Conservation (phyloP, 805 yeast species). For the Candida oleophila region DNA sequence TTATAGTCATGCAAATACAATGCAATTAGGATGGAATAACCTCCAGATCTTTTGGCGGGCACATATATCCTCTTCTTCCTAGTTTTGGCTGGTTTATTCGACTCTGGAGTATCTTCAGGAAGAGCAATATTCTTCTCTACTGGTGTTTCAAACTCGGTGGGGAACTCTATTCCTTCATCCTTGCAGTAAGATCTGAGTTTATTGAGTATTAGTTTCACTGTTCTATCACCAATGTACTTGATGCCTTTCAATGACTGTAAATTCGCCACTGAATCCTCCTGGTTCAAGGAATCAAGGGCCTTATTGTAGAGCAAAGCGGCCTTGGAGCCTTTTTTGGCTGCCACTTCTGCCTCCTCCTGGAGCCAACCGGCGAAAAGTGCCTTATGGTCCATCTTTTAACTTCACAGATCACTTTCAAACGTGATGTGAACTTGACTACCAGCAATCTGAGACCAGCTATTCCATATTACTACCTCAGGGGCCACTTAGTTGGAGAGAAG, state of each 20-base stretch:
- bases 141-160: slow-evolving; percentile 29
- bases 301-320: slow-evolving; percentile 50
- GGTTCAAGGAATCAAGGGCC: slow-evolving; percentile 54
- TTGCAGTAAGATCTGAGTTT: slow-evolving; percentile 54
- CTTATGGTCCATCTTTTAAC: slow-evolving; percentile 38
- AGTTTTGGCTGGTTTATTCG: slow-evolving; percentile 10
- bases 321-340: slow-evolving; percentile 50
- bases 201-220: slow-evolving; percentile 49
- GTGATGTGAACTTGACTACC: too few species aligned
- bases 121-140: slow-evolving; percentile 8
- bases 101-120: background rate
- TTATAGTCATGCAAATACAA: slow-evolving; percentile 49
- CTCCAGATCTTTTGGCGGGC: slow-evolving; percentile 78
- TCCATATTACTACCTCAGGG: too few species aligned
- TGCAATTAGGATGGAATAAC: slow-evolving; percentile 74
- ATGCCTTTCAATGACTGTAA: slow-evolving; percentile 61
- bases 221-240: slow-evolving; percentile 71
- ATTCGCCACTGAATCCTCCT: slow-evolving; percentile 45
- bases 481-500: too few species aligned
- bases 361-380: slow-evolving; percentile 58
- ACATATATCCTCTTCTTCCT: slow-evolving; percentile 46
- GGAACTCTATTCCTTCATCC: slow-evolving; percentile 48
- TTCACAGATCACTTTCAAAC: too few species aligned
- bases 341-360: slow-evolving; percentile 47
- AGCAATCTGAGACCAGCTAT: too few species aligned